Conservation (phyloP, 2,329 filamentous ascomycete genomes). For the Xylariaceae sp. region DNA sequence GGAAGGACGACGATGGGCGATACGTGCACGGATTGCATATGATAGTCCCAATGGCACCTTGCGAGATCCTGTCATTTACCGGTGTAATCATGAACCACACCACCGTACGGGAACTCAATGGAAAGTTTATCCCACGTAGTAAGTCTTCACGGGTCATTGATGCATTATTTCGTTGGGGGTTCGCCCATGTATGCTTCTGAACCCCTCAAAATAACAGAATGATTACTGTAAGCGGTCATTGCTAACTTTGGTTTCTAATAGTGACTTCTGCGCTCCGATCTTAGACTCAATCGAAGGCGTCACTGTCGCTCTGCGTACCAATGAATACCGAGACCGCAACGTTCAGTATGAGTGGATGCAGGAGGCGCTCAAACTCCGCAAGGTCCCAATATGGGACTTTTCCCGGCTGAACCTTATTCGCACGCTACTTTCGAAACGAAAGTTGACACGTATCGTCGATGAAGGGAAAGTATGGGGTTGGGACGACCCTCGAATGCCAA, state of each 20-base stretch:
- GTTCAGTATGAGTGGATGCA: conserved; percentile 84
- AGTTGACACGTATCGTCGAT: conserved; percentile 79
- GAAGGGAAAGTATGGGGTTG: conserved; percentile 76
- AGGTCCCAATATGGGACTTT: conserved; percentile 83
- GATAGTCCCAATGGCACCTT: conserved; percentile 92
- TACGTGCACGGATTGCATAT: conserved; percentile 87
- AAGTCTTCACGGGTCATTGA: too few species aligned
- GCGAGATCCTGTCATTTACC: conserved; percentile 94
- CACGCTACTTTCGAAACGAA: conserved; percentile 81
- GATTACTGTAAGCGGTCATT: too few species aligned
- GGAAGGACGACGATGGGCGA: conserved; percentile 81
- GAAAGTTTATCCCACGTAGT: conserved; percentile 84
- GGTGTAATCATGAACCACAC: conserved; percentile 75
- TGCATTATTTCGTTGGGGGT: too few species aligned
- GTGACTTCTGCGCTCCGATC: conserved; percentile 79
- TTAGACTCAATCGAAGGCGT: conserved; percentile 79
- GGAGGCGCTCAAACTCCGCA: conserved; percentile 70
- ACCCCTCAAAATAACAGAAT: too few species aligned
- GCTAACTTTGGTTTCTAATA: neutral
- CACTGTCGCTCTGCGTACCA: conserved; percentile 79
- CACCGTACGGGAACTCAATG: conserved; percentile 77
- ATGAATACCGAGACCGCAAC: conserved; percentile 84
- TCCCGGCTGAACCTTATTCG: conserved; percentile 79
- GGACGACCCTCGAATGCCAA: conserved; percentile 85
- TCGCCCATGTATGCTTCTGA: too few species aligned